phyloP scores from a whole-genome alignment of 768 basidiomycete species.

The Podaxis carcinomalis region DNA sequence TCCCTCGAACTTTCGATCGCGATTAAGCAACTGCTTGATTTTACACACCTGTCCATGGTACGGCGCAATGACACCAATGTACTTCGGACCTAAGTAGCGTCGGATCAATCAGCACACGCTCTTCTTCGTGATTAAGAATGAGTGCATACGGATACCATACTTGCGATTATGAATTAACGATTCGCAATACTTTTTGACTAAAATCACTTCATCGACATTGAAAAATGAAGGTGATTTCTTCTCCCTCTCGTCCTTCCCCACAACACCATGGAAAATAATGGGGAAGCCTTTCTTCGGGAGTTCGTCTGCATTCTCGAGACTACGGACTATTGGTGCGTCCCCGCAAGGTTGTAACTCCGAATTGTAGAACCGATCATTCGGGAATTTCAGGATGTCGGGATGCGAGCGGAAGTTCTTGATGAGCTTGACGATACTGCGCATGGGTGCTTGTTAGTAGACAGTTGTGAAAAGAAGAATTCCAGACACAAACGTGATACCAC shows the following conservation, averaged over 20 bases:
- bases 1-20: conserved; percentile 25
- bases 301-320: conserved; percentile 32
- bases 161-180: conserved; percentile 31
- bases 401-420: conserved; percentile 59
- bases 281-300: conserved; percentile 44
- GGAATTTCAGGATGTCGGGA: conserved; percentile 46
- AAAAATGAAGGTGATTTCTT: conserved; percentile 59
- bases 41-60: conserved; percentile 61
- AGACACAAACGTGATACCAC: conserved; percentile 32
- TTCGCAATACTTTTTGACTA: conserved; percentile 44
- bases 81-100: conserved; percentile 20
- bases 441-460: not conserved
- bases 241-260: conserved; percentile 53
- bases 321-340: conserved; percentile 32
- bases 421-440: conserved; percentile 48
- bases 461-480: not conserved
- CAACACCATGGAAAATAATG: conserved; percentile 52
- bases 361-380: conserved; percentile 53
- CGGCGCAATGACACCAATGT: conserved; percentile 70
- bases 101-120: not conserved
- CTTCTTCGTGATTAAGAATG: not conserved
- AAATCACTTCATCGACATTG: conserved; percentile 50
- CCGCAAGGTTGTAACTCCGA: conserved; percentile 47
- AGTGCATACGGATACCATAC: conserved; percentile 34
- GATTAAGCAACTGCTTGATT: conserved; percentile 34